Evolutionary conservation across 352 stramenopile species (phyloP), one percentile per base, ranked within the genome.

Genomic region (Pythium sukuiense): DNA sequence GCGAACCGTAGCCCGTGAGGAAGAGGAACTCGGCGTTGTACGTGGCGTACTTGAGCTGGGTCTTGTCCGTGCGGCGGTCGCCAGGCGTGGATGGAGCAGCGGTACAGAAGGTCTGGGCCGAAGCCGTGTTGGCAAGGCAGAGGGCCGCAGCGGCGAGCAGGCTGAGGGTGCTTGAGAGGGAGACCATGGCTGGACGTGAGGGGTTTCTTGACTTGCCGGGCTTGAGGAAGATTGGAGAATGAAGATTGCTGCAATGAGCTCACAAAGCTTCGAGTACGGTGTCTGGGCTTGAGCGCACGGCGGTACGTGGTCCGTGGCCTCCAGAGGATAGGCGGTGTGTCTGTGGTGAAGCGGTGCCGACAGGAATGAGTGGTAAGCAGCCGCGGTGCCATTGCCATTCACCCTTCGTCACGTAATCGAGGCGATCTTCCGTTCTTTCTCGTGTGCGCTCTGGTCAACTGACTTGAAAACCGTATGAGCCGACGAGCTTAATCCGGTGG

Each of bases 21-120:
- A 87, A 86, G 55, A 89, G 63, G 63, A 85, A 87, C 68, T 81
- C 80, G 30, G 76, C 67, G 65, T 89, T 89, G 69, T 84, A 89
- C 33, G 80, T 89, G 14, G 78, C 61, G 68, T 81, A 84, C 64
- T 78, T 88, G 75, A 89, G 78, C 64, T 86, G 67, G 33, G 29
- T 14, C 16, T 32, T 13, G 53, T 48, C 14, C 53, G 53, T 35
- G 6, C 30, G 41, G 13, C 41, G 41, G 13, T 49, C 41, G 41
- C 67, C 73, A 0, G 75, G 68, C 1, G 32, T 74, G 26, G 71
- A 52, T 6, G 80, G 80, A 5, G 81, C 81, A 14, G 73, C 70
- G 26, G 78, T 63, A 52, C 80, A 89, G 55, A 87, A 84, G 20
- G 69, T 77, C 24, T 74, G 71, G 2, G 80, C 72, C 3, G 77